Conservation (phyloP, 257 asterid genomes). For the Apocynum venetum region DNA sequence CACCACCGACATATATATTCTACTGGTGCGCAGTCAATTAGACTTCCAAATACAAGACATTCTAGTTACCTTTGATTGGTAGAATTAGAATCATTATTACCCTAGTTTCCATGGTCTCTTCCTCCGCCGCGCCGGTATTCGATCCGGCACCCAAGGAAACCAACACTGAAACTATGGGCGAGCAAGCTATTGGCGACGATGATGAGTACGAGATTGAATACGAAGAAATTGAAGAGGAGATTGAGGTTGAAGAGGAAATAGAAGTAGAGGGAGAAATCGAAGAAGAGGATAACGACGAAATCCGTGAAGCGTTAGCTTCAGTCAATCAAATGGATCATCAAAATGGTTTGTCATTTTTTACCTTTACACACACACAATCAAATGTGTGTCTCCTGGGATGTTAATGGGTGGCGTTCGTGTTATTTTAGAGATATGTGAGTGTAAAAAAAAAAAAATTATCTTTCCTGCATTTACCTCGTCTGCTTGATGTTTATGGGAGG, state of each 20-base stretch:
- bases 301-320: constrained; percentile 33
- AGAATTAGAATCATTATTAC: no score
- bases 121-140: neutral
- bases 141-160: neutral
- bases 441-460: no score
- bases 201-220: constrained; percentile 9
- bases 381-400: neutral
- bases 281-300: constrained; percentile 16
- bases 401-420: neutral
- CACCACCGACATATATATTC: neutral
- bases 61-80: neutral
- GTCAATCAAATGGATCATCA: constrained; percentile 24
- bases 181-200: neutral
- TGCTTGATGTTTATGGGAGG: neutral
- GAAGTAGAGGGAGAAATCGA: constrained; percentile 21
- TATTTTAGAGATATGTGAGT: neutral
- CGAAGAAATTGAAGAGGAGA: constrained; percentile 22
- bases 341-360: constrained; percentile 37
- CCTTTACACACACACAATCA: neutral
- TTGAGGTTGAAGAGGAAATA: constrained; percentile 22
- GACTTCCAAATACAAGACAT: neutral
- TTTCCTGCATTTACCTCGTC: neutral
- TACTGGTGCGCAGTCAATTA: neutral
- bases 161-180: neutral
- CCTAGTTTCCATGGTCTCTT: neutral